Evolutionary conservation across 345 rosid species (phyloP).

Genomic region (Cardamine chenopodiifolia): DNA sequence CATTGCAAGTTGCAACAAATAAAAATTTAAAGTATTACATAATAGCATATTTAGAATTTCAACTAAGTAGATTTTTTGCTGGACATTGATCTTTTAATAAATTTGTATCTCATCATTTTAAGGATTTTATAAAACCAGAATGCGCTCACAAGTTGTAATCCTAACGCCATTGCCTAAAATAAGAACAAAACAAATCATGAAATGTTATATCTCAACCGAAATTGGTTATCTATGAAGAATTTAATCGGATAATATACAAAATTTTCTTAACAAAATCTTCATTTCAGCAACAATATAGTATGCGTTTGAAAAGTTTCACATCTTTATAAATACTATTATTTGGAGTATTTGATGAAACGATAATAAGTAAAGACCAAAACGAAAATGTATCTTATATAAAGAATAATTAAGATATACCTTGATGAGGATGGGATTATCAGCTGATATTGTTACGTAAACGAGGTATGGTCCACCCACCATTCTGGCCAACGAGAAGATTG

Average conservation of each 20-base stretch:
- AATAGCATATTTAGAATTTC: background rate
- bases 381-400: background rate
- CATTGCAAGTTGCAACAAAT: too few species aligned
- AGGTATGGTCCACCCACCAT: slow-evolving; percentile 47
- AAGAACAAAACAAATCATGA: background rate
- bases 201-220: background rate
- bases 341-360: background rate
- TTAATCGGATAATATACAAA: background rate
- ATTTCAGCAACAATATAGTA: background rate
- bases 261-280: background rate
- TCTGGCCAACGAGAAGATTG: slow-evolving; percentile 44
- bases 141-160: slow-evolving; percentile 71
- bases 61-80: background rate
- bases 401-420: slow-evolving; percentile 29
- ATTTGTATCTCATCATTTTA: slow-evolving; percentile 69
- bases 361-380: background rate
- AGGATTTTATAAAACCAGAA: slow-evolving; percentile 91
- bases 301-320: background rate
- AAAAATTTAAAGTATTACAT: background rate
- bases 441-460: slow-evolving; percentile 33
- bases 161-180: slow-evolving; percentile 65
- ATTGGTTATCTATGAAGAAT: background rate
- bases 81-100: slow-evolving; percentile 35
- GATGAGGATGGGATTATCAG: slow-evolving; percentile 39
- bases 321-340: background rate